Base-by-base conservation (phyloP, 805 yeast species). In the Komagataella populi region DNA sequence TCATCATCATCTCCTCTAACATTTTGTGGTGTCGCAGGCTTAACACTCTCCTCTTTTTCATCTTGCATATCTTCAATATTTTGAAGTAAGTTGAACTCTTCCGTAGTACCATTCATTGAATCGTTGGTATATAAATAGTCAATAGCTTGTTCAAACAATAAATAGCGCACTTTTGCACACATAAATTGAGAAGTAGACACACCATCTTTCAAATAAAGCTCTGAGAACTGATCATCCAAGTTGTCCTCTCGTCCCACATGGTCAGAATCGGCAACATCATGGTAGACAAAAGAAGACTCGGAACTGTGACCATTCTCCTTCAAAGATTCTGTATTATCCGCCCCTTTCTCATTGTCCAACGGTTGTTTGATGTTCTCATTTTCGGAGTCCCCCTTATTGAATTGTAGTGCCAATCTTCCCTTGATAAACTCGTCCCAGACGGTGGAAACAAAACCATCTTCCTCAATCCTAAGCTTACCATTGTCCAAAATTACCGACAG, bases 131-230 rank as follows among this genome's bases (percentile, higher is more conserved):
- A 74, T 56, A 64, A 70, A 55, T 60, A 67, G 59, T 80, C 83
- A 7, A 80, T 71, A 18, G 84, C 89, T 60, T 77, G 80, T 58
- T 84, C 90, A 79, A 87, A 85, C 22, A 85, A 66, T 10, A 84
- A 72, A 56, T 83, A 84, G 55, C 91, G 69, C 20, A 84, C 65
- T 55, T 78, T 84, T 48, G 84, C 67, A 5, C 88, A 83, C 46
- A 84, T 55, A 63, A 80, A 67, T 62, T 83, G 70, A 1, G 77
- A 67, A 6, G 78, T 71, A 12, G 69, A 71, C 7, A 64, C 55
- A 1, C 80, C 80, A 30, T 68, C 76, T 62, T 66, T 74, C 53
- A 70, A 65, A 54, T 68, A 78, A 55, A 71, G 60, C 48, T 67
- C 70, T 2, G 68, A 64, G 18, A 70, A 68, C 10, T 67, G 68